Conservation (phyloP, 1,284 basidiomycete species). For the Polyporus tsugae region DNA sequence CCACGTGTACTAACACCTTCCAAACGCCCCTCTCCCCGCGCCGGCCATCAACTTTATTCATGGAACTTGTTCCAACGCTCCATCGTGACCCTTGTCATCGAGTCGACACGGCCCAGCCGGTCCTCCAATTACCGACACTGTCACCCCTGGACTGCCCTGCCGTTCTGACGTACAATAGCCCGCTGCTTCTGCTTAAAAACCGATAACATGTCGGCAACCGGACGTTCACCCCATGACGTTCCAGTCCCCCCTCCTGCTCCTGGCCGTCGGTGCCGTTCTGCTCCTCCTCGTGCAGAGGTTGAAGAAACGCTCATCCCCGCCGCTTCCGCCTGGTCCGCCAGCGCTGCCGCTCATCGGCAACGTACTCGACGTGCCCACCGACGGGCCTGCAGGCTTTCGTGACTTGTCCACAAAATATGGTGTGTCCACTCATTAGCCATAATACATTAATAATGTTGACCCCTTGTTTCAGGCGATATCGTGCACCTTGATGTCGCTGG, state of each 20-base stretch:
- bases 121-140: neutral
- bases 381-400: neutral
- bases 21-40: neutral
- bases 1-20: neutral
- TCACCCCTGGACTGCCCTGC: neutral
- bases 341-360: slow-evolving; percentile 20
- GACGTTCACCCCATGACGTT: neutral
- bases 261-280: neutral
- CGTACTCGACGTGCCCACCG: slow-evolving; percentile 9
- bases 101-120: neutral
- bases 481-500: slow-evolving; percentile 11
- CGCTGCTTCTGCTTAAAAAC: neutral
- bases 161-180: neutral
- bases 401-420: slow-evolving; percentile 5
- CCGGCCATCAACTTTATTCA: neutral
- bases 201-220: neutral
- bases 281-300: neutral
- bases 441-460: neutral
- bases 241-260: neutral
- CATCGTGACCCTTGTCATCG: neutral
- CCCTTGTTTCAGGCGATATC: neutral
- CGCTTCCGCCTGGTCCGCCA: slow-evolving; percentile 17
- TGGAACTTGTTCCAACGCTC: neutral
- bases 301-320: neutral
- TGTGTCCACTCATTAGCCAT: neutral